phyloP scores from a whole-genome alignment of 805 yeast species.

The Lachancea cidri region DNA sequence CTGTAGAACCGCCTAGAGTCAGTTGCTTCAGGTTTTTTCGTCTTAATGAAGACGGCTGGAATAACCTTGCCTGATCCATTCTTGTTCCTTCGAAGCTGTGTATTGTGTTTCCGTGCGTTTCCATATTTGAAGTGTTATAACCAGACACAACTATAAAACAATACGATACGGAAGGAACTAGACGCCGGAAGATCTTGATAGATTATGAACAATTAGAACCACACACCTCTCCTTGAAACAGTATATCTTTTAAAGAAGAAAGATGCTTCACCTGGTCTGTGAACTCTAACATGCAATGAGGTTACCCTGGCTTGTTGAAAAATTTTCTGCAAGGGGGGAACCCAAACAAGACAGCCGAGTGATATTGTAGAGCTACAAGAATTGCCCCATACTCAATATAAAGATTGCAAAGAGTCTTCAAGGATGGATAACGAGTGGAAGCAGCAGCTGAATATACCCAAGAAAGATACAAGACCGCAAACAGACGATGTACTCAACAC shows the following conservation, averaged over 20 bases:
- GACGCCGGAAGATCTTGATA: neutral
- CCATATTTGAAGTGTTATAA: neutral
- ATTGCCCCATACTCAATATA: neutral
- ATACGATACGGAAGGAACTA: neutral
- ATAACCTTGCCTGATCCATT: conserved; percentile 11
- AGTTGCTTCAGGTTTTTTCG: conserved; percentile 57
- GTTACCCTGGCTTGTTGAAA: neutral
- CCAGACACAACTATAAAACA: neutral
- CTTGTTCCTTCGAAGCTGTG: neutral
- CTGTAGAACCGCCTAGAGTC: conserved; percentile 31
- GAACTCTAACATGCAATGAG: neutral
- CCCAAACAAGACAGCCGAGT: neutral
- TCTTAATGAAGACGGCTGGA: conserved; percentile 44
- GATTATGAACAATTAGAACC: neutral
- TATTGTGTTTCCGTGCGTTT: neutral
- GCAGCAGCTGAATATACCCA: conserved; percentile 64
- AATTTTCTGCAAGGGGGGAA: neutral
- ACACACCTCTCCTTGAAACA: neutral
- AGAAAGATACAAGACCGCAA: conserved; percentile 88
- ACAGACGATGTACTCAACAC: conserved; percentile 94
- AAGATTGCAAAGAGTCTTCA: neutral
- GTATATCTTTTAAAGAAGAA: neutral
- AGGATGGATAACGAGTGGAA: conserved; percentile 56
- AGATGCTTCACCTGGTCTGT: neutral
- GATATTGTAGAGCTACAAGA: neutral